Base-by-base conservation (phyloP, 805 yeast species). In the Sugiyamaella valdiviana region DNA sequence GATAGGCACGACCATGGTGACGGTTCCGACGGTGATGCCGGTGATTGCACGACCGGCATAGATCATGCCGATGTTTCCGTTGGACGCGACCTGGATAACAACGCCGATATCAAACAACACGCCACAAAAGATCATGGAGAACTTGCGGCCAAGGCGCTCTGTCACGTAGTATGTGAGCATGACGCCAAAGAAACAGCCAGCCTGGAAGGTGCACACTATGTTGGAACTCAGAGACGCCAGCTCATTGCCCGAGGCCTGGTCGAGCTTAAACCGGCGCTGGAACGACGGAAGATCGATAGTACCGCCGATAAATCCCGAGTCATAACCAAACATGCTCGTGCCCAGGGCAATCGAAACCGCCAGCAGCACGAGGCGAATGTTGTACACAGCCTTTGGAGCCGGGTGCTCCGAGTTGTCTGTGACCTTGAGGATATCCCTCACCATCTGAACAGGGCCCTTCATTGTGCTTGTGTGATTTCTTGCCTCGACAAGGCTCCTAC, bases 281-380 rank as follows among this genome's bases (percentile, higher is more conserved):
- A 77, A 77, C 2, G 77, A 70, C 6, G 58, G 63, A 40, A 77
- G 61, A 0, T 75, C 62, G n/a, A 75, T 71, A 4, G 77, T 72
- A n/a, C 77, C 75, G 9, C 80, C 81, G 44, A 76, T 74, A 59
- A 75, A 76, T 5, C 79, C 80, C 36, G 78, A 73, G 55, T 77
- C 82, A 57, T 77, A 77, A 12, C 81, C 81, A 48, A 76, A 74
- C 48, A 74, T 69, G 20, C 74, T 64, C 12, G 80, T 77, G 5
- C 76, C 80, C 26, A 72, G 63, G 1, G 76, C 71, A 5, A 77
- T 76, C 9, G 74, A 64, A 23, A 74, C 53, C 15, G 79, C 75
- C 45, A 71, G 62, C 22, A 67, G 49, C 41, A 70, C 70, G 41
- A 77, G 63, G 36, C 72, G 65, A 62, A 60, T 64, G 62, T 77